Evolutionary conservation across 2,329 filamentous ascomycete genomes (phyloP), one percentile per base, ranked within the genome.

Genomic region (Davidsoniella virescens): DNA sequence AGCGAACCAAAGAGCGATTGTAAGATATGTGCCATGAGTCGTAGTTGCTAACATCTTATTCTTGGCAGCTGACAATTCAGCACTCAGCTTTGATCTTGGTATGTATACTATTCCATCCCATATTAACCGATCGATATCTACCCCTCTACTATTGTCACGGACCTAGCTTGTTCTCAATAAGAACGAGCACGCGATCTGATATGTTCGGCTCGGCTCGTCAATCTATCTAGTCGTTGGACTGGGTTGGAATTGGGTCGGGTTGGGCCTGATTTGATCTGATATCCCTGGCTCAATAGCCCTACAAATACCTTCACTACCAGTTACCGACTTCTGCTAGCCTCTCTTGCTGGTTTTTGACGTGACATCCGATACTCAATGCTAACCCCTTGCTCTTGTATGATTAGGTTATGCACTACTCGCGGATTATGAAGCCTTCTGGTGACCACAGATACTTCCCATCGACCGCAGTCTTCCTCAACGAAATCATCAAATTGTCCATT

Each of bases 401-500:
- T 25, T 60, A 90, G 85, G 75, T 95, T 51, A 84, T 94, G 73
- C 90, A 95, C 68, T 94, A 96, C 65, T 94, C 88, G 26, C 79
- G 88, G 56, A 80, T 93, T 54, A 95, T 95, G 88, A 84, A 87
- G n/a, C 73, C 80, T 8, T 71, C 76, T 8, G 80, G 82, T 62
- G 85, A 87, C 57, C 85, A 88, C 61, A 82, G 88, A 62, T 96
- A 95, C 65, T 86, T 92, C 58, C 82, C 90, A 38, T 95, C 88
- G 40, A 96, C 92, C 8, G 88, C 90, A 41, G 86, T 98, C 50
- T 86, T 96, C 62, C 72, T 96, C 55, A 92, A 88, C 64, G 92
- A 98, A 66, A 75, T 94, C 44, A 75, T 95, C 59, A 96, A 96
- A 66, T 75, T 96, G 33, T 76, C 80, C 37, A 78, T 96, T 50